Percentiles rank a stretch among this genome's conserved stretches.
These are phyloP conservation scores for Verticillium nonalfalfae DNA, from an alignment of 2,329 filamentous ascomycete genomes.

Conservation along the genomic window DNA sequence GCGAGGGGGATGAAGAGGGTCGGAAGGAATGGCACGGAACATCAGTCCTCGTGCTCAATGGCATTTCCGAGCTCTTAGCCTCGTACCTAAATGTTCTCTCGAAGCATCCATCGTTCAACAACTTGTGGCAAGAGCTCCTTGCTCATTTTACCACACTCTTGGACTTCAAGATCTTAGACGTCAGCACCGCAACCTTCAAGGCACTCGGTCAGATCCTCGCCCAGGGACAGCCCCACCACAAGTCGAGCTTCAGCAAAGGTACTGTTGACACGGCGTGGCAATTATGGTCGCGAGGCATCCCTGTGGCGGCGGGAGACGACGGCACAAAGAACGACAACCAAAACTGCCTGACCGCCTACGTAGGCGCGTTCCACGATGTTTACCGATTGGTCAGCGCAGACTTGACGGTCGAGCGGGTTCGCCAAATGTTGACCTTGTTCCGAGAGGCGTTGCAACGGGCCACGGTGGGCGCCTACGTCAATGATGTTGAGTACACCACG, in stretches of 20 bases:
- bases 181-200: constrained; percentile 66
- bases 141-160: constrained; percentile 60
- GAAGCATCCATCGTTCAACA: constrained; percentile 57
- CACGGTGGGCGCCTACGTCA: constrained; percentile 59
- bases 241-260: constrained; percentile 40
- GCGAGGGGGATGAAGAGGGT: constrained; percentile 29
- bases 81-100: constrained; percentile 71
- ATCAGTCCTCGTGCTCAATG: constrained; percentile 65
- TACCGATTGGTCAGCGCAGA: constrained; percentile 66
- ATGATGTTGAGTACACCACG: constrained; percentile 68
- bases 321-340: constrained; percentile 57
- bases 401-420: constrained; percentile 55
- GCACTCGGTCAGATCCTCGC: constrained; percentile 58
- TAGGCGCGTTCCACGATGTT: constrained; percentile 67
- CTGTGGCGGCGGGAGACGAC: constrained; percentile 31
- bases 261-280: constrained; percentile 60
- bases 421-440: constrained; percentile 65
- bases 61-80: constrained; percentile 66
- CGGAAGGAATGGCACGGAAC: constrained; percentile 65
- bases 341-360: constrained; percentile 78
- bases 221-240: constrained; percentile 35
- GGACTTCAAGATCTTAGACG: constrained; percentile 57
- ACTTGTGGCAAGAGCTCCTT: constrained; percentile 71
- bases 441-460: constrained; percentile 66
- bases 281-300: constrained; percentile 63